Evolutionary conservation across 2,329 filamentous ascomycete species (phyloP).

Genomic region (Ophiostoma sp.): DNA sequence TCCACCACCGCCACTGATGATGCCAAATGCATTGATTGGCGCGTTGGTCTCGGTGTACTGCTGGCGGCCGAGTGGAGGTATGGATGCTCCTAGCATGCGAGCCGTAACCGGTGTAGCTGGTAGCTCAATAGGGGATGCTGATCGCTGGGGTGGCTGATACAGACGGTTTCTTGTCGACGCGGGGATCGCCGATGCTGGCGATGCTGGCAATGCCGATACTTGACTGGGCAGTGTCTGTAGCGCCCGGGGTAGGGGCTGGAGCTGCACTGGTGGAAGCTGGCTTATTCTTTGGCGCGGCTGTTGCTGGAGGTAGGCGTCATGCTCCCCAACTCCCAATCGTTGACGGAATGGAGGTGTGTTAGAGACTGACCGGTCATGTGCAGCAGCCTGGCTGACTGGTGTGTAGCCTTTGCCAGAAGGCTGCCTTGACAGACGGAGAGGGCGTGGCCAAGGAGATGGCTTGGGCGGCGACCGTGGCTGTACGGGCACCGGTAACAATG

Average conservation of each 20-base stretch:
- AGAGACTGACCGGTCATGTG: not conserved
- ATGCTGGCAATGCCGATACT: not conserved
- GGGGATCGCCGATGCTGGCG: not conserved
- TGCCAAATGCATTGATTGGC: conserved; percentile 1
- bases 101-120: not conserved
- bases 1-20: not conserved
- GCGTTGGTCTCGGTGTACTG: not conserved
- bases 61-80: not conserved
- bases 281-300: not conserved
- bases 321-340: not conserved
- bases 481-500: not conserved
- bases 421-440: not conserved
- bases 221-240: not conserved
- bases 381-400: not conserved
- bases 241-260: not conserved
- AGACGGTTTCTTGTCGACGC: not conserved
- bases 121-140: not conserved
- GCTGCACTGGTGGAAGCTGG: not conserved
- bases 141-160: not conserved
- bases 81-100: not conserved
- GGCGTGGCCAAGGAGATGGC: not conserved
- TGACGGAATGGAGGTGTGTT: not conserved
- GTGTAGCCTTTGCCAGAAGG: not conserved
- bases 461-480: not conserved
- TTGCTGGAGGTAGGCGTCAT: not conserved